Percentiles rank a stretch among this genome's conserved stretches.
These are phyloP conservation scores for Lichtheimia corymbifera DNA, from an alignment of 371 early-diverging fungal species.

Conservation along the genomic window DNA sequence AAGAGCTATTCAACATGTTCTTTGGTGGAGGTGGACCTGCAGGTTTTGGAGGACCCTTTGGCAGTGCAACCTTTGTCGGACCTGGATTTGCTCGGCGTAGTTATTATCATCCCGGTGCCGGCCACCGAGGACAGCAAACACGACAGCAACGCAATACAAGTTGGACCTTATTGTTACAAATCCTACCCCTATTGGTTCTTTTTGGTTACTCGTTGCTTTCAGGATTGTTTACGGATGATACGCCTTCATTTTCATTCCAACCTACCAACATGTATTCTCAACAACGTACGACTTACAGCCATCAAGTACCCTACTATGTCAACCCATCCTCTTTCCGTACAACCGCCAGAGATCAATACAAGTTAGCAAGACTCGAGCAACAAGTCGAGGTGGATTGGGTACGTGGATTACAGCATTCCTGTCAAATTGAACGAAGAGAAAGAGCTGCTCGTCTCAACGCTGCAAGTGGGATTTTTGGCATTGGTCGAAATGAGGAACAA, in stretches of 20 bases:
- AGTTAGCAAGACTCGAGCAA: slow-evolving; percentile 38
- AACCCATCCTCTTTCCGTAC: slow-evolving; percentile 37
- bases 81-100: slow-evolving; percentile 34
- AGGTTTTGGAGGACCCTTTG: slow-evolving; percentile 33
- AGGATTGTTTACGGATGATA: slow-evolving; percentile 38
- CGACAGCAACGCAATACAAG: slow-evolving; percentile 21
- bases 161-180: slow-evolving; percentile 40
- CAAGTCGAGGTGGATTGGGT: slow-evolving; percentile 44
- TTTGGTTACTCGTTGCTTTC: slow-evolving; percentile 47
- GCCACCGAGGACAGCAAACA: slow-evolving; percentile 9
- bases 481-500: slow-evolving; percentile 38
- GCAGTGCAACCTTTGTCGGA: slow-evolving; percentile 54
- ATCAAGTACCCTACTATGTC: slow-evolving; percentile 46
- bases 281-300: slow-evolving; percentile 31
- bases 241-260: slow-evolving; percentile 39
- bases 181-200: slow-evolving; percentile 41
- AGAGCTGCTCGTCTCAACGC: slow-evolving; percentile 28
- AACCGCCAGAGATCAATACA: slow-evolving; percentile 27
- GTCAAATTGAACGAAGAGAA: slow-evolving; percentile 35
- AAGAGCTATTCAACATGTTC: slow-evolving; percentile 96
- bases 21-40: slow-evolving; percentile 69
- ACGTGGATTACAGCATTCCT: slow-evolving; percentile 34
- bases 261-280: slow-evolving; percentile 40
- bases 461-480: slow-evolving; percentile 38
- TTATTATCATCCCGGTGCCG: slow-evolving; percentile 19